Conservation (phyloP, 192 early-diverging fungal genomes). For the Diversispora epigaea region DNA sequence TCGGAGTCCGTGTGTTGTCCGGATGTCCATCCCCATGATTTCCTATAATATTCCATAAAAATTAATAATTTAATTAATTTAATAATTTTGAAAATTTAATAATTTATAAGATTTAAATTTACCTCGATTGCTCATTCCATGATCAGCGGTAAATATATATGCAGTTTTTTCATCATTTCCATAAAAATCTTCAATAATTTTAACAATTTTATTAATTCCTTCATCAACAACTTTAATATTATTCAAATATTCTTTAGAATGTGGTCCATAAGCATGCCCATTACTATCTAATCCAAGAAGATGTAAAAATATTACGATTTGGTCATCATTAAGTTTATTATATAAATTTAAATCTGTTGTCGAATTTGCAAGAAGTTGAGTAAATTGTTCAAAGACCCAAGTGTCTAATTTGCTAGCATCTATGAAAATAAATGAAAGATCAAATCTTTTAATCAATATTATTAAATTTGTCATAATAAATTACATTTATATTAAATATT, state of each 20-base stretch:
- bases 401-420: constrained; percentile 84
- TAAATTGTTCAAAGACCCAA: constrained; percentile 90
- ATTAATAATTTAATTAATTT: not conserved
- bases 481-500: constrained; percentile 8
- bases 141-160: constrained; percentile 92
- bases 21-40: constrained; percentile 95
- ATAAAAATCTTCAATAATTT: constrained; percentile 75
- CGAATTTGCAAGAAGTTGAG: constrained; percentile 61
- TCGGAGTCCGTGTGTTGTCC: constrained; percentile 90
- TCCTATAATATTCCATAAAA: constrained; percentile 43
- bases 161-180: constrained; percentile 77
- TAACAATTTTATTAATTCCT: constrained; percentile 69
- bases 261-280: constrained; percentile 83
- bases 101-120: not conserved
- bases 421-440: constrained; percentile 19
- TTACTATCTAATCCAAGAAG: constrained; percentile 95
- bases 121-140: constrained; percentile 94
- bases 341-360: constrained; percentile 48
- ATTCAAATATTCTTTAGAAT: constrained; percentile 80
- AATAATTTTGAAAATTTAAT: not conserved
- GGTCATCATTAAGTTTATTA: constrained; percentile 64
- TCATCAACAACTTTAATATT: constrained; percentile 85
- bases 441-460: no score
- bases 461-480: no score
- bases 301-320: constrained; percentile 91